phyloP scores from a whole-genome alignment of 306 rosid species.

The Herpetospermum pedunculosum region DNA sequence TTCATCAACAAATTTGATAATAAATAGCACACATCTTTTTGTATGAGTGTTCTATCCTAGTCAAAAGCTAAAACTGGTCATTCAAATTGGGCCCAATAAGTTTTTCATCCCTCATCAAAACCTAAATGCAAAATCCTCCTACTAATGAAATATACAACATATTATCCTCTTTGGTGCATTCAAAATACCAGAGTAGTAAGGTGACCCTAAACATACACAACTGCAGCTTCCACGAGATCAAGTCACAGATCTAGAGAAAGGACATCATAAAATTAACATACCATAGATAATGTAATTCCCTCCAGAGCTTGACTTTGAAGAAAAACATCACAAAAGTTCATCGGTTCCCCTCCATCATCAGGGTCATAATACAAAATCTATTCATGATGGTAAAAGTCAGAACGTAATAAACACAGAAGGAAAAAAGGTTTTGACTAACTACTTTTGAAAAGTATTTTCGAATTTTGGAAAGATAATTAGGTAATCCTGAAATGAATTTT shows the following conservation, averaged over 20 bases:
- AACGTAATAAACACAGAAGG: not conserved
- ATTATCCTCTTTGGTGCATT: not conserved
- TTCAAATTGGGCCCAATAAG: not conserved
- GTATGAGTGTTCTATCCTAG: not conserved
- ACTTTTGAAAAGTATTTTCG: not conserved
- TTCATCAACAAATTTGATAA: not conserved
- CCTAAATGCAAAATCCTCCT: not conserved
- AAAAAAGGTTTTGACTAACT: not conserved
- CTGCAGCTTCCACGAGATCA: not conserved
- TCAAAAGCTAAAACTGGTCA: not conserved
- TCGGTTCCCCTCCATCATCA: slow-evolving; percentile 76
- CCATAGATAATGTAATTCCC: slow-evolving; percentile 90
- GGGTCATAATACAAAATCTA: slow-evolving; percentile 77
- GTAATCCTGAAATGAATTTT: not conserved
- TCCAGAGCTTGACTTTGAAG: slow-evolving; percentile 96
- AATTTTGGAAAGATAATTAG: not conserved
- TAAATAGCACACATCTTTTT: not conserved
- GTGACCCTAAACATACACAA: not conserved
- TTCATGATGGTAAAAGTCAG: slow-evolving; percentile 3
- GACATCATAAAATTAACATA: slow-evolving; percentile 19
- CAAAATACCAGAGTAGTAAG: not conserved
- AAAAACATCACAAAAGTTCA: slow-evolving; percentile 79
- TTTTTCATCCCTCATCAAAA: not conserved
- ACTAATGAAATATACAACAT: not conserved
- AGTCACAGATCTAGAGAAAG: not conserved